Evolutionary conservation across 75 land plant species (phyloP), one percentile per base, ranked within the genome.

Genomic region (Ceratopteris richardii): DNA sequence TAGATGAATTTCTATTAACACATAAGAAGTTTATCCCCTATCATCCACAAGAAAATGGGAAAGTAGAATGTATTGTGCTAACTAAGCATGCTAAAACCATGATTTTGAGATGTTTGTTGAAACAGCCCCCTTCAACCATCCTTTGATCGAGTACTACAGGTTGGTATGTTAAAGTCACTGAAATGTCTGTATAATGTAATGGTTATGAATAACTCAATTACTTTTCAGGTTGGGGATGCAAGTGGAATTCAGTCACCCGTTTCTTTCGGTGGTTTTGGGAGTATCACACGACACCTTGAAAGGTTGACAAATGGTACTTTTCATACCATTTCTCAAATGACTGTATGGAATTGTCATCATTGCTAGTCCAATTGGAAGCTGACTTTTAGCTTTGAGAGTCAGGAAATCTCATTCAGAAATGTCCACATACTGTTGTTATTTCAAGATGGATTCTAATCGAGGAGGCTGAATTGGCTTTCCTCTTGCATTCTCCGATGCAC

Each of bases 251-350:
- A 93, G 40, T 93, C 98, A 41, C 98, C 98, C 22, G 79, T 93
- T 56, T 93, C 98, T n/a, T 93, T 93, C 76, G 98, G 98, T 57
- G 98, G 95, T 26, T 93, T 93, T 75, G 98, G 87, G 44, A 83
- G 90, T 69, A 72, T 93, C 63, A 81, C 98, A 11, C 70, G 98
- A 57, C 95, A 93, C 48, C 74, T 93, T 50, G 44, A 69, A 51
- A 78, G 98, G 58, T 67, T 89, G 27, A 73, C 98, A 54, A 63
- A 46, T 44, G 94, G 95, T 93, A 76, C 27, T 29, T 27, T 58
- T 33, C 9, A 4, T 33, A 3, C 37, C 37, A 33, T 33, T 21
- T 55, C 57, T 54, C 40, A 30, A 20, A 44, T 19, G 17, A 13
- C 25, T 29, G 41, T 29, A 67, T 67, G 46, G n/a, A n/a, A n/a